Evolutionary conservation across 768 basidiomycete genomes (phyloP).

Genomic region (Boletellus ananiceps): DNA sequence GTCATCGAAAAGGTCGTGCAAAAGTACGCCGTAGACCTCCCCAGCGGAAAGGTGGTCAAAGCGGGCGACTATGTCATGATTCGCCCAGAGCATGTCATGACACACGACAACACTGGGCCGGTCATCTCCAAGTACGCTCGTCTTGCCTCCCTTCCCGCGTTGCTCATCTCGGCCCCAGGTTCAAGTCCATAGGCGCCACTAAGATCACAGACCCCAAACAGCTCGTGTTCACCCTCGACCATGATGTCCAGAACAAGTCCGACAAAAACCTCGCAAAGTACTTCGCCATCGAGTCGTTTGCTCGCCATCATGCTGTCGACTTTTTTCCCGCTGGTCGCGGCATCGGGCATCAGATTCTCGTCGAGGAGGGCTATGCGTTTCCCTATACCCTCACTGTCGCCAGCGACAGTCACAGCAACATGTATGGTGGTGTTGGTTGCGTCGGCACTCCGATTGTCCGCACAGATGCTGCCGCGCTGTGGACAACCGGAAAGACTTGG

Average conservation of each 20-base stretch:
- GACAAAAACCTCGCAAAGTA: constrained; percentile 91
- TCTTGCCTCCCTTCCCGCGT: not conserved
- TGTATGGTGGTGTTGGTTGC: constrained; percentile 98
- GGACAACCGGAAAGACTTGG: constrained; percentile 99
- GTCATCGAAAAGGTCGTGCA: constrained; percentile 97
- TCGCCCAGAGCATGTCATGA: constrained; percentile 96
- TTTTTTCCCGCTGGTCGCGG: constrained; percentile 98
- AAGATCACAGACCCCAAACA: constrained; percentile 76
- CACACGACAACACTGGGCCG: constrained; percentile 96
- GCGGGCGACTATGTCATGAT: constrained; percentile 99
- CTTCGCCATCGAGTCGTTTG: constrained; percentile 86
- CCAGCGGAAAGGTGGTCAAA: constrained; percentile 71
- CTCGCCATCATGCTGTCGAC: constrained; percentile 77
- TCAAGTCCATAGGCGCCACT: constrained; percentile 91
- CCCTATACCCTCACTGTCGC: constrained; percentile 94
- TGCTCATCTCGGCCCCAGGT: constrained; percentile 45
- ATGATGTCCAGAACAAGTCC: constrained; percentile 96
- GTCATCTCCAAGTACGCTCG: constrained; percentile 87
- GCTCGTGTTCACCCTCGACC: constrained; percentile 94
- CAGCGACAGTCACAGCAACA: constrained; percentile 95
- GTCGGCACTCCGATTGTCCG: constrained; percentile 97
- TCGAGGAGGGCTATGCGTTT: constrained; percentile 98
- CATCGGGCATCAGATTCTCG: constrained; percentile 95
- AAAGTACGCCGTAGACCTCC: constrained; percentile 89
- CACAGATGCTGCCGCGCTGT: constrained; percentile 90